Base-by-base conservation (phyloP, 2,329 filamentous ascomycete species). In the Cordyceps javanica region DNA sequence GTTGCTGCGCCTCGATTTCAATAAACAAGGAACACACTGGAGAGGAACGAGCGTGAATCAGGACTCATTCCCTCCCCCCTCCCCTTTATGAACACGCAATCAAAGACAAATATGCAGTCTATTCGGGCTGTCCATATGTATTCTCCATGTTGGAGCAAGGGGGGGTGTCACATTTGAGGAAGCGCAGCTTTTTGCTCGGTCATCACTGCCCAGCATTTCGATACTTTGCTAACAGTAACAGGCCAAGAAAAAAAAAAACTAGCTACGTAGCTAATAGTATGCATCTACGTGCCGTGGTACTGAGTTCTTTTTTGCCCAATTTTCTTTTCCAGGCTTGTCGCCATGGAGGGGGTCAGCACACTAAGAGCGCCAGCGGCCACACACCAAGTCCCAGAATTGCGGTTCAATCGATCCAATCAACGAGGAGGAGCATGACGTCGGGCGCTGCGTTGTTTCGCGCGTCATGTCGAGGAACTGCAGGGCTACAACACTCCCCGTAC, bases 391-490 rank as follows among this genome's bases (percentile, higher is more conserved):
- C 51, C 51, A 54, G 39, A 54, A 45, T 54, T 45, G 39, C 21
- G 51, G 51, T 44, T 45, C 51, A 45, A 56, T 56, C 44, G 44
- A 56, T 21, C 53, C 53, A 56, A 56, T 56, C 34, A 41, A 23
- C 16, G n/a, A 3, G 28, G 42, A 32, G 41, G 23, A 5, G 34
- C 39, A 56, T 56, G 42, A 56, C 53, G 53, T 56, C 42, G 53
- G 38, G 38, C 39, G 21, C n/a, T 25, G 23, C 9, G 21, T 21
- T 23, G 23, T 53, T 30, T 19, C 10, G 49, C 25, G 13, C 3
- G 26, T 6, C 13, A 28, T 30, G 14, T 51, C 49, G 38, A 34
- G 30, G 16, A 16, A 49, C 52, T 36, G 19, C 7, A 2, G 7
- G n/a, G 23, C 8, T 38, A 49, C 42, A 28, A 30, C 21, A 8